These are phyloP conservation scores for Inosperma sp. DNA, from an alignment of 768 basidiomycete genomes.

Conservation along the genomic window DNA sequence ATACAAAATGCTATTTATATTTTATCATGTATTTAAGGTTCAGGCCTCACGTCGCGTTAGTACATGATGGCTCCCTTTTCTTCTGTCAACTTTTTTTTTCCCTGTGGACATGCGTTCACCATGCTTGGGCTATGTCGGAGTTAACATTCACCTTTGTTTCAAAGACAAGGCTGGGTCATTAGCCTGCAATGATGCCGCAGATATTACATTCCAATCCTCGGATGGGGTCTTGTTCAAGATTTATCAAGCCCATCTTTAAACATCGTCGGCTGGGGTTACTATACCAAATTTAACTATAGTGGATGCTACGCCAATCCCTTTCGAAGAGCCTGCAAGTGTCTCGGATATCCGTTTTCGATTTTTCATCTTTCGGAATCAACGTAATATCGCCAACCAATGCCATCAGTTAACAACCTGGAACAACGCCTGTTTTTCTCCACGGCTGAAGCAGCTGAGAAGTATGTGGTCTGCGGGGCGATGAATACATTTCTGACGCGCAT, in stretches of 20 bases:
- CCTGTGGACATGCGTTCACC: no score
- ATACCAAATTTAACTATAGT: neutral
- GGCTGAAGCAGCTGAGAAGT: no score
- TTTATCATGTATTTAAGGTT: no score
- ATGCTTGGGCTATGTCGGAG: no score
- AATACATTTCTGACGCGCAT: conserved; percentile 17
- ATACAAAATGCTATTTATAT: no score
- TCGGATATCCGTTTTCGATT: conserved; percentile 12
- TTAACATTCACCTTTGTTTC: no score
- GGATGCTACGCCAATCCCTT: neutral
- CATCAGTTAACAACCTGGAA: conserved; percentile 1
- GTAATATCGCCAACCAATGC: conserved; percentile 5
- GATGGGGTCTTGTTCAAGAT: conserved; percentile 3
- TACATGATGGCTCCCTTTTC: no score
- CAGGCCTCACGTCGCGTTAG: no score
- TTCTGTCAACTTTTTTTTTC: no score
- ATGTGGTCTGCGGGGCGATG: conserved; percentile 23
- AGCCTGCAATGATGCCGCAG: conserved; percentile 3
- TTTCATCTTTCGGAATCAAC: neutral
- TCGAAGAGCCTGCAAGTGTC: conserved; percentile 4
- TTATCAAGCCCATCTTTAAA: neutral
- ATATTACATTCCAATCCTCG: conserved; percentile 3
- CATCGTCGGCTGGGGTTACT: conserved; percentile 1
- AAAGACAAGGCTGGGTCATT: no score
- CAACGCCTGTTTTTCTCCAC: conserved; percentile 7